These are phyloP conservation scores for Kazachstania psychrophila DNA, from an alignment of 805 yeast genomes.

Conservation along the genomic window DNA sequence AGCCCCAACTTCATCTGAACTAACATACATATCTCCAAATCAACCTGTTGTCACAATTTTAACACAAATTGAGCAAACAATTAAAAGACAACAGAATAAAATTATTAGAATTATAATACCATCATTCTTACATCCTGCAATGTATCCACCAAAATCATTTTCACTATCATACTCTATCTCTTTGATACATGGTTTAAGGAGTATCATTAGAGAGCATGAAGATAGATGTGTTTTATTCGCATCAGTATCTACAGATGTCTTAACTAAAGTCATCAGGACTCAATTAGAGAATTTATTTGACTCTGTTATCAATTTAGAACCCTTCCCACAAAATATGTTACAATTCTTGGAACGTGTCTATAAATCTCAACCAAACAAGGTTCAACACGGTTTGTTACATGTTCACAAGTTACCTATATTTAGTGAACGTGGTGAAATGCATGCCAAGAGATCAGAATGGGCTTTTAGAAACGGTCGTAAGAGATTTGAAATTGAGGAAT, in stretches of 20 bases:
- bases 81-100: conserved; percentile 36
- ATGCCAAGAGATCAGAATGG: conserved; percentile 60
- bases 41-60: conserved; percentile 23
- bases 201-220: conserved; percentile 40
- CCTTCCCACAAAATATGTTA: conserved; percentile 68
- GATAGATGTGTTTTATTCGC: conserved; percentile 41
- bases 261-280: conserved; percentile 40
- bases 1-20: conserved; percentile 51
- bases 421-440: conserved; percentile 68
- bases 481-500: conserved; percentile 78
- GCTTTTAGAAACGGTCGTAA: conserved; percentile 80
- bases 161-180: conserved; percentile 43
- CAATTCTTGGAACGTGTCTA: conserved; percentile 60
- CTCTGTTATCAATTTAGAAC: conserved; percentile 63
- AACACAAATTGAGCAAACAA: conserved; percentile 37
- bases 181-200: conserved; percentile 50
- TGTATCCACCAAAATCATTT: conserved; percentile 47
- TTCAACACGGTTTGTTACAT: conserved; percentile 81
- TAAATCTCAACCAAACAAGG: conserved; percentile 51
- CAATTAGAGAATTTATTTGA: conserved; percentile 55
- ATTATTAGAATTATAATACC: conserved; percentile 66
- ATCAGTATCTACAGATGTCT: conserved; percentile 57
- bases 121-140: conserved; percentile 67
- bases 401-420: conserved; percentile 62
- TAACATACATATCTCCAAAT: conserved; percentile 43